Evolutionary conservation across 768 basidiomycete genomes (phyloP).

Genomic region (Trametopsis cervina): DNA sequence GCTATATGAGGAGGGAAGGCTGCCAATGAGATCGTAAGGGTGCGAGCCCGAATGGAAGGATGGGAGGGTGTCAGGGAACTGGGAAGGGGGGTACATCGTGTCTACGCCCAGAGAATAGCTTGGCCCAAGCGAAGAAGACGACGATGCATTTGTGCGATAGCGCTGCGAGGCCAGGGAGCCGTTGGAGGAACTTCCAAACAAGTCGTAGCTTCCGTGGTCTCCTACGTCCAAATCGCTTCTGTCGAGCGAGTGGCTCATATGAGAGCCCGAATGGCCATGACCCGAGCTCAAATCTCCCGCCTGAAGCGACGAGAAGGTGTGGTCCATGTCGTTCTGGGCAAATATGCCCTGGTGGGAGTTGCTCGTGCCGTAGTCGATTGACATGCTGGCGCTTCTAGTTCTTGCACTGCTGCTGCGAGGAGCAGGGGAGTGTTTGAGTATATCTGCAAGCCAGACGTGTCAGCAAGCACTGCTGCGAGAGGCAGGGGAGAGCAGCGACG

Average conservation of each 20-base stretch:
- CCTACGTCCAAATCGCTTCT: conserved; percentile 49
- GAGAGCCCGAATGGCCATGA: conserved; percentile 16
- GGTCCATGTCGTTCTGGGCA: conserved; percentile 50
- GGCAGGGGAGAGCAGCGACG: background rate
- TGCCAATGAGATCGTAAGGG: conserved; percentile 61
- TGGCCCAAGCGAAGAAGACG: conserved; percentile 60
- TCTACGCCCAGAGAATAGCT: conserved; percentile 49
- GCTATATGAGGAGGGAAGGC: conserved; percentile 56
- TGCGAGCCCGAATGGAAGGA: conserved; percentile 45
- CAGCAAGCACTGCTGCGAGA: conserved; percentile 1
- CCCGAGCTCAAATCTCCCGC: conserved; percentile 33
- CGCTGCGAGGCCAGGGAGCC: conserved; percentile 47
- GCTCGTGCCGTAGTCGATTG: conserved; percentile 45
- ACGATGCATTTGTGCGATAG: conserved; percentile 68
- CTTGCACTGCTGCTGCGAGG: conserved; percentile 19
- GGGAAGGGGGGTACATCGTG: conserved; percentile 47
- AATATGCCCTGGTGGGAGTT: conserved; percentile 42
- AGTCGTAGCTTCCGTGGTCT: conserved; percentile 57
- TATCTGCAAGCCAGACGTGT: conserved; percentile 28
- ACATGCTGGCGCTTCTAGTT: conserved; percentile 33
- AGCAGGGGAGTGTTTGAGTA: conserved; percentile 35
- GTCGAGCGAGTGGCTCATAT: conserved; percentile 36
- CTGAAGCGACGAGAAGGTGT: conserved; percentile 41
- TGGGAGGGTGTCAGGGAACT: conserved; percentile 54
- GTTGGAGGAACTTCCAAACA: conserved; percentile 46